phyloP scores from a whole-genome alignment of 1,284 basidiomycete genomes.

The Rhodotorula sp. region DNA sequence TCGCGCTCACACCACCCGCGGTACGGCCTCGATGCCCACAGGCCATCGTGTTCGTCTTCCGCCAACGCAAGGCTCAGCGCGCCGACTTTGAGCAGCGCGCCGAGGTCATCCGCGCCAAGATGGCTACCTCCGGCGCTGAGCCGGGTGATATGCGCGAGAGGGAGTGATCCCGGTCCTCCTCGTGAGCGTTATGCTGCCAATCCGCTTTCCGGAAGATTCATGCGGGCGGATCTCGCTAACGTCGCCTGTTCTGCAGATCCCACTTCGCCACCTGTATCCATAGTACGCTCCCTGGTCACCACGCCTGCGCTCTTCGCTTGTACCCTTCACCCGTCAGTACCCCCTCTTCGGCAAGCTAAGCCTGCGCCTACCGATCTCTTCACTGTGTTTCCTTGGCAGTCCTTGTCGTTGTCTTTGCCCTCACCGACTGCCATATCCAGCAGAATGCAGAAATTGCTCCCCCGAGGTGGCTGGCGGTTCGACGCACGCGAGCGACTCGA shows the following conservation, averaged over 20 bases:
- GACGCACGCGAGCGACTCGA: background rate
- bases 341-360: no score
- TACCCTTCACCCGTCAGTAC: background rate
- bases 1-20: background rate
- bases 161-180: background rate
- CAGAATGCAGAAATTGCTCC: background rate
- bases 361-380: background rate
- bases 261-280: no score
- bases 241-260: no score
- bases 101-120: background rate
- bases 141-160: background rate
- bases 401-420: background rate
- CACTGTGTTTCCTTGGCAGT: background rate
- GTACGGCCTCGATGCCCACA: background rate
- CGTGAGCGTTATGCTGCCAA: background rate
- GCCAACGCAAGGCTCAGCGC: conserved; percentile 5
- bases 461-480: background rate
- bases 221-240: no score
- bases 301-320: no score
- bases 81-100: conserved; percentile 19
- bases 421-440: background rate
- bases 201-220: no score
- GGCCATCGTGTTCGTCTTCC: conserved; percentile 11
- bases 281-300: no score
- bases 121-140: background rate